phyloP scores from a whole-genome alignment of 2,329 filamentous ascomycete genomes.

The Pyrenophora graminea region DNA sequence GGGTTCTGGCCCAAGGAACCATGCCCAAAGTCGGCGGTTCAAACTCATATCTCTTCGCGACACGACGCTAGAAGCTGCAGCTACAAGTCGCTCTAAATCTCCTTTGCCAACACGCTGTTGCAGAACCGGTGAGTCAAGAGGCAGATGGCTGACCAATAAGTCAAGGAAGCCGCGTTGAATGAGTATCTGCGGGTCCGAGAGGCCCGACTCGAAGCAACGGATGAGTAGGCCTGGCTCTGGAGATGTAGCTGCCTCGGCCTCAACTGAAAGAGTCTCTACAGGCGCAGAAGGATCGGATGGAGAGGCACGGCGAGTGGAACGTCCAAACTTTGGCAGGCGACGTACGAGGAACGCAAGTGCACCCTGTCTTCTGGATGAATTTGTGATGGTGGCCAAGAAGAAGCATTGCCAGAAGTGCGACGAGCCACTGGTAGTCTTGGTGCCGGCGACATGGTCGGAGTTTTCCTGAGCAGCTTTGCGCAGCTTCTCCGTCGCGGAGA shows the following conservation, averaged over 20 bases:
- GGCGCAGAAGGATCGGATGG: constrained; percentile 17
- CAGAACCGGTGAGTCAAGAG: constrained; percentile 79
- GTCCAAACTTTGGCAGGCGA: constrained; percentile 72
- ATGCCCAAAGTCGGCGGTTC: constrained; percentile 92
- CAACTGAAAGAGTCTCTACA: constrained; percentile 48
- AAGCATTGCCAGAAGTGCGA: constrained; percentile 99
- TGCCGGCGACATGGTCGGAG: constrained; percentile 53
- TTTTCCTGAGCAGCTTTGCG: constrained; percentile 65
- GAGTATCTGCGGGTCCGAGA: constrained; percentile 83
- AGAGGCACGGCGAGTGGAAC: constrained; percentile 20
- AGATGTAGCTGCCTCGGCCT: constrained; percentile 72
- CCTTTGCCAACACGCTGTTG: constrained; percentile 72
- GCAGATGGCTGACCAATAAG: constrained; percentile 85
- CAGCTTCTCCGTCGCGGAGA: constrained; percentile 77
- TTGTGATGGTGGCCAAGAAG: constrained; percentile 90
- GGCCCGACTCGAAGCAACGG: constrained; percentile 87
- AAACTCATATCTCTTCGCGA: constrained; percentile 93
- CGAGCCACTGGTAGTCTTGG: constrained; percentile 58
- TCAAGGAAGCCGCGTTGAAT: constrained; percentile 95
- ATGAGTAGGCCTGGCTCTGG: constrained; percentile 91
- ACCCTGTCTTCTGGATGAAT: constrained; percentile 79
- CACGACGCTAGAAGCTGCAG: constrained; percentile 84
- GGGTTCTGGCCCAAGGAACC: constrained; percentile 84
- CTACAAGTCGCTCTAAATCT: constrained; percentile 81
- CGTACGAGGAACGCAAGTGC: constrained; percentile 84